Evolutionary conservation across 768 basidiomycete species (phyloP), one percentile per base, ranked within the genome.

Genomic region (Panus rudis): DNA sequence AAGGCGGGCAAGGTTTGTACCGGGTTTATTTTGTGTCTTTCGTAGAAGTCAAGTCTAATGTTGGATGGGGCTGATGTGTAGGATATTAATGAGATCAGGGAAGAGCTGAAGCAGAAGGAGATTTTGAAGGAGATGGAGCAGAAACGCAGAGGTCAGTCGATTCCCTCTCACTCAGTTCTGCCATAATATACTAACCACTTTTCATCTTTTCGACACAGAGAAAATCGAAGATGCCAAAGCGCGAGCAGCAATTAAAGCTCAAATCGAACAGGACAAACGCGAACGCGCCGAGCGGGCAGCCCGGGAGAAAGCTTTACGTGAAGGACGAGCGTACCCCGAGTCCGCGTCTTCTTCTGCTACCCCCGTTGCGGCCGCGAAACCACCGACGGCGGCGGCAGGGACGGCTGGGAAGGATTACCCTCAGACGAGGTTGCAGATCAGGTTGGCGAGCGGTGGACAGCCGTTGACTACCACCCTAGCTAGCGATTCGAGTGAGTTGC

Each of bases 221-320:
- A 98, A 97, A 67, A 57, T 90, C 30, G 88, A 85, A 40, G 94
- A 98, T 38, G 81, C 81, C 10, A 82, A 81, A 55, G 93, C 92
- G 2, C 80, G 70, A 49, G 89, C 88, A 3, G 86, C 87, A 1
- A 71, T 97, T 57, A 92, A 91, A 59, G 89, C 86, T 1, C 92
- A 96, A 61, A 96, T 97, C 51, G 92, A 93, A 63, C 88, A 83
- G 0, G 93, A 96, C 69, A 98, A 92, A 67, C 77, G 78, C 41
- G 83, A 78, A 7, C 79, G 94, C 16, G 90, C 90, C 0, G 92
- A 86, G 58, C 92, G 88, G 55, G 72, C 81, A 2, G 92, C 92
- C 0, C 70, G 81, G 37, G 94, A 97, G 64, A 97, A 97, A 60
- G 93, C 92, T 0, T 59, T 93, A 6, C 76, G 93, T 24, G 91